Evolutionary conservation across 148 eudicot genomes (phyloP), one percentile per base, ranked within the genome.

Genomic region (Salicornia ramosissima): DNA sequence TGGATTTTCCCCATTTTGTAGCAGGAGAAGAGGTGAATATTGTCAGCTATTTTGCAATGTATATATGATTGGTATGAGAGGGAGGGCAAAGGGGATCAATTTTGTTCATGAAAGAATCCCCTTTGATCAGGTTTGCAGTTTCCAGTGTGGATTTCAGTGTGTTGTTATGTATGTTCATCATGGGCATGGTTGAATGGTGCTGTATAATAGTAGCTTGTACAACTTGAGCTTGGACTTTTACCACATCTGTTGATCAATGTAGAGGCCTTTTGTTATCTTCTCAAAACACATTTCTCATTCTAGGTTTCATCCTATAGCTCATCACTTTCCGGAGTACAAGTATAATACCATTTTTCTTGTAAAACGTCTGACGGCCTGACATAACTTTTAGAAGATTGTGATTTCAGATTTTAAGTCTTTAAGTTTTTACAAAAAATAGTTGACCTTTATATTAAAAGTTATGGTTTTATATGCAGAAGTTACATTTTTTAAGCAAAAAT

Each of bases 181-280:
- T 31, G n/a, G 40, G 33, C 40, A 31, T 29, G 21, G 49, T 64
- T 62, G 64, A 70, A 31, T 46, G 71, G 64, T 57, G 54, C 13
- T 72, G 80, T 77, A 77, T 61, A 45, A 62, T 72, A 65, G 70
- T 71, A 72, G 72, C 66, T 72, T 77, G 72, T 54, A 62, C 25
- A n/a, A 66, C 18, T 14, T 46, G 22, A 39, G 24, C 26, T 46
- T 47, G 60, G 49, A 26, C 26, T 45, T 5, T 45, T 43, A 19
- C 46, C 14, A 24, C n/a, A 42, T 65, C 36, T 1, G 36, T 64
- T 52, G 61, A 33, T 52, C 42, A 73, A 65, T 73, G 70, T 40
- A 73, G 36, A 40, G 30, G 21, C 70, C 30, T 55, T 52, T 25
- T 34, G n/a, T 24, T 25, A 0, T 52, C 30, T 19, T 50, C 33